Evolutionary conservation across 148 eudicot species (phyloP).

Genomic region (Euryodendron excelsum): DNA sequence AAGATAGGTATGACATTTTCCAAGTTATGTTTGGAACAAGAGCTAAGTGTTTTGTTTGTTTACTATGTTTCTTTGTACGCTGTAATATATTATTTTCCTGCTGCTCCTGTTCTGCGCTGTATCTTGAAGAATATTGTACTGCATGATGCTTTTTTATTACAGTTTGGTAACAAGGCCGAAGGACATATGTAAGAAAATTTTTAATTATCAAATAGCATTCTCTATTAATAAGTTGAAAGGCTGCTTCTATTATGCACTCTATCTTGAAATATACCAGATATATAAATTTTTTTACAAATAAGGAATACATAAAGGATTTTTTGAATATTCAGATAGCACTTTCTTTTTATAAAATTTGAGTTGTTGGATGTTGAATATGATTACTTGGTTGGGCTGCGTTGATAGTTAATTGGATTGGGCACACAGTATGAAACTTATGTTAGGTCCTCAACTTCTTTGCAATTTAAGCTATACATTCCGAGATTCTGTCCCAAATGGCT

Average conservation of each 20-base stretch:
- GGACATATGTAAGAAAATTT: neutral
- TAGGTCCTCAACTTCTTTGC: neutral
- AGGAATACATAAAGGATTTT: too few relatives aligned
- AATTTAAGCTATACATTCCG: neutral
- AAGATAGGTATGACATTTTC: slow-evolving; percentile 33
- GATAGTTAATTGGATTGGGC: too few relatives aligned
- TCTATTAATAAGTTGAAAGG: too few relatives aligned
- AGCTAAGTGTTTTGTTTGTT: neutral
- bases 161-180: neutral
- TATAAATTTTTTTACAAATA: too few relatives aligned
- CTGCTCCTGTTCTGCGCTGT: neutral
- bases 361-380: too few relatives aligned
- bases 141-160: too few relatives aligned
- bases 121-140: too few relatives aligned
- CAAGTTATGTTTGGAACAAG: neutral
- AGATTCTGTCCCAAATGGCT: neutral
- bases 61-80: neutral
- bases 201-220: neutral
- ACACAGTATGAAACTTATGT: neutral
- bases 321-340: too few relatives aligned
- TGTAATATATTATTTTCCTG: neutral
- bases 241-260: too few relatives aligned
- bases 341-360: too few relatives aligned
- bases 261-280: too few relatives aligned
- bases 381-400: too few relatives aligned